Base-by-base conservation (phyloP, 352 stramenopile species). In the Blastocystis sp. region DNA sequence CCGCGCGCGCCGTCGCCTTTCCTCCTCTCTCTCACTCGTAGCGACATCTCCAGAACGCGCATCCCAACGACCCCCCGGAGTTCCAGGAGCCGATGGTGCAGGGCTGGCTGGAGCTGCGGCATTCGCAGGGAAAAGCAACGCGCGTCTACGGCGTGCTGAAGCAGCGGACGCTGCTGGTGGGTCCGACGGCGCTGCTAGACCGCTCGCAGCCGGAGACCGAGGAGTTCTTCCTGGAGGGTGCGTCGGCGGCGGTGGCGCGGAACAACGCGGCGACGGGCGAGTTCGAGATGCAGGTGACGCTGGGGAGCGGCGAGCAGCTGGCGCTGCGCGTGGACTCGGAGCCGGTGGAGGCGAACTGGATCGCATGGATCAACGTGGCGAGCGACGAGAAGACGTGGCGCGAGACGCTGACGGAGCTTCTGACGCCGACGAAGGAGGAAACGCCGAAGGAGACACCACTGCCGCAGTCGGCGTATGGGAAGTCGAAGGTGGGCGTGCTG, bases 401-500 rank as follows among this genome's bases (percentile, higher is more conserved):
- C 11, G 61, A 72, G 14, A 72, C 61, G 32, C 38, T 72, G 21
- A 44, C 29, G 18, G 40, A 72, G 61, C 49, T 84, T 21, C 24
- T 54, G 21, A 75, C 84, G 49, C 29, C 56, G 9, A n/a, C 29
- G 42, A 61, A 56, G 29, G 51, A 69, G 16, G 46, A 76, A 0
- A 54, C 0, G 24, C 8, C 21, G 29, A n/a, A 72, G 29, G 61
- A 72, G n/a, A 27, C 24, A 48, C 46, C 49, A 49, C n/a, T 21
- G 24, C 21, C n/a, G 29, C 9, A 11, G 0, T 63, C 56, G 7
- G 73, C 81, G 48, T 79, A 38, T 14, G 14, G 24, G 14, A 72
- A 44, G 29, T 21, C 29, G n/a, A 51, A 81, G n/a, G 90, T 97
- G 21, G 94, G 97, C 32, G 95, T 97, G 88, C 90, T 98, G 84